phyloP scores from a whole-genome alignment of 2,329 filamentous ascomycete species.

The Knufia fluminis region DNA sequence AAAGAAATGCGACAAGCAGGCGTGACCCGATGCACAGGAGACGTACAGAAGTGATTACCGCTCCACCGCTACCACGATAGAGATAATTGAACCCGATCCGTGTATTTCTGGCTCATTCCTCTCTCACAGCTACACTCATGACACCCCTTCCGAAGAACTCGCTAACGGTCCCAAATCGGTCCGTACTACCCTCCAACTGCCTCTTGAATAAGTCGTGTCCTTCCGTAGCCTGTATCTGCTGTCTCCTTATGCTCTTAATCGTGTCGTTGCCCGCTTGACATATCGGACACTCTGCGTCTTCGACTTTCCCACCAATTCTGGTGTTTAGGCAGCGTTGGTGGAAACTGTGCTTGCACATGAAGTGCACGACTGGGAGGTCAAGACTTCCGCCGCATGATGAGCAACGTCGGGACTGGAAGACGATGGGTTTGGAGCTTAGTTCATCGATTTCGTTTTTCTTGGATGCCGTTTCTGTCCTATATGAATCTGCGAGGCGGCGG shows the following conservation, averaged over 20 bases:
- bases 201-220: slow-evolving; percentile 83
- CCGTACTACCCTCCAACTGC: slow-evolving; percentile 62
- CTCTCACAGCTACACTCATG: slow-evolving; percentile 45
- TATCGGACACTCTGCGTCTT: slow-evolving; percentile 70
- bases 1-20: too few species aligned
- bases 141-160: slow-evolving; percentile 94
- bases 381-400: slow-evolving; percentile 68
- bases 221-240: slow-evolving; percentile 77
- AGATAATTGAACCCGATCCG: too few species aligned
- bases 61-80: too few species aligned
- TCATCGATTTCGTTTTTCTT: slow-evolving; percentile 72
- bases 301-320: slow-evolving; percentile 36
- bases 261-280: slow-evolving; percentile 79
- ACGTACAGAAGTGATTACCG: too few species aligned
- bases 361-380: slow-evolving; percentile 86
- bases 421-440: slow-evolving; percentile 66
- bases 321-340: slow-evolving; percentile 79
- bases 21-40: too few species aligned
- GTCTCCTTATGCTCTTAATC: slow-evolving; percentile 73
- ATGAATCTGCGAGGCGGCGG: slow-evolving; percentile 69
- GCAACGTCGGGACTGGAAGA: slow-evolving; percentile 86
- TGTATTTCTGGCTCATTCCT: too few species aligned
- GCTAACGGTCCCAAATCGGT: slow-evolving; percentile 74
- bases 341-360: slow-evolving; percentile 94
- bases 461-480: slow-evolving; percentile 70